Conservation (phyloP, 1,284 basidiomycete species). For the Cutaneotrichosporon arboriforme region DNA sequence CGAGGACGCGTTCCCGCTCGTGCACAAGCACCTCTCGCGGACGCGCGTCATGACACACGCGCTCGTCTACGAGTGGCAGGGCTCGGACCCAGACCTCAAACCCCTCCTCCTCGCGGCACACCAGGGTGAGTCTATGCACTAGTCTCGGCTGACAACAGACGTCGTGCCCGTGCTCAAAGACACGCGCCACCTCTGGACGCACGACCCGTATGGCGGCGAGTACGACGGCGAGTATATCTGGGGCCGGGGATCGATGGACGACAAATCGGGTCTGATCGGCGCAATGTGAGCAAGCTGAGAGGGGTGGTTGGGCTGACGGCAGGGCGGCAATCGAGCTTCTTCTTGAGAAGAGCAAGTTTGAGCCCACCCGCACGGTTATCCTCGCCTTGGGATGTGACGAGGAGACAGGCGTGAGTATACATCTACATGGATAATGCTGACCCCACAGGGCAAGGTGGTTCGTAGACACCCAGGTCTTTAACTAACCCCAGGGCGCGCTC, state of each 20-base stretch:
- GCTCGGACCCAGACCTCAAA: conserved; percentile 56
- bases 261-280: conserved; percentile 60
- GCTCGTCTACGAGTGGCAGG: conserved; percentile 60
- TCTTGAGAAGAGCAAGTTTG: conserved; percentile 52
- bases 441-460: conserved; percentile 10
- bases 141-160: conserved; percentile 25
- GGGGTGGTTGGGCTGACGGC: conserved; percentile 2
- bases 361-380: conserved; percentile 56
- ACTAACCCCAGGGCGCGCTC: conserved; percentile 55
- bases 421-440: background rate
- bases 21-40: conserved; percentile 53
- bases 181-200: conserved; percentile 55
- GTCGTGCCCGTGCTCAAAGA: conserved; percentile 58
- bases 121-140: conserved; percentile 47
- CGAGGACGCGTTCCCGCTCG: conserved; percentile 40
- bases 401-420: conserved; percentile 53
- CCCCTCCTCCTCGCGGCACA: conserved; percentile 63
- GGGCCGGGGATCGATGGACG: conserved; percentile 60
- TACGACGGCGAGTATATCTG: conserved; percentile 59
- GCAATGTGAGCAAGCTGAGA: conserved; percentile 48
- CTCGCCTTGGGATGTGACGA: conserved; percentile 68
- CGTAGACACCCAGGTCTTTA: background rate
- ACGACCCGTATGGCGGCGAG: conserved; percentile 61
- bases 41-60: conserved; percentile 62
- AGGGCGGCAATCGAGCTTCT: conserved; percentile 57